Base-by-base conservation (phyloP, 768 basidiomycete species). In the Amanita rimosa region DNA sequence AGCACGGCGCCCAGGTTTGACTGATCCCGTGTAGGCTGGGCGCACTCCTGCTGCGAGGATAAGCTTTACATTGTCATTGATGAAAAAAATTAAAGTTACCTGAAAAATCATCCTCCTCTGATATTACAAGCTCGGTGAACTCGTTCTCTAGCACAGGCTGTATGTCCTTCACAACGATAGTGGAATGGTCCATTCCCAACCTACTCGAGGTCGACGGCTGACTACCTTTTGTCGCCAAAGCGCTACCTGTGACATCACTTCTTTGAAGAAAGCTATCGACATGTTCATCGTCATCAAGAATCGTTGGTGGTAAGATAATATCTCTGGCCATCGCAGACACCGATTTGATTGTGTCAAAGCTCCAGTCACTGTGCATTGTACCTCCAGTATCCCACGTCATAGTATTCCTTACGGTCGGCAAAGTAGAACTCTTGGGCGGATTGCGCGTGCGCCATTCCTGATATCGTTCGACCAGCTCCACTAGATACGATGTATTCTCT, bases 341-440 rank as follows among this genome's bases (percentile, higher is more conserved):
- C 4, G 84, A 74, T 51, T 73, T 81, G 56, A 92, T 69, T 2
- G 90, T 94, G 57, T 93, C 93, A 61, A 98, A 98, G 62, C 87
- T 90, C 96, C 95, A 98, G 53, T 92, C 92, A 59, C 87, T 93
- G 59, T 79, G 78, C 65, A 95, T 74, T 1, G 92, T 90, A 39
- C 75, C 79, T 52, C 76, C 79, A 43, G 62, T 64, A 55, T 88
- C 86, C 87, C 85, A 89, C 40, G 74, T 70, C 41, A 70, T 62
- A 45, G 71, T 79, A 53, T 74, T 78, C 52, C 74, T 70, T 44
- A 80, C 62, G 4, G 83, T 74, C 9, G 80, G 69, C 53, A 68
- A 65, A 57, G 76, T 77, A 33, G 67, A 60, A 21, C 74, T 72
- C 58, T 79, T 78, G 45, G 71, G 68, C 35, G 84, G 75, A 4